Evolutionary conservation across 805 yeast genomes (phyloP).

Genomic region (Zygoascus biomembranicola): DNA sequence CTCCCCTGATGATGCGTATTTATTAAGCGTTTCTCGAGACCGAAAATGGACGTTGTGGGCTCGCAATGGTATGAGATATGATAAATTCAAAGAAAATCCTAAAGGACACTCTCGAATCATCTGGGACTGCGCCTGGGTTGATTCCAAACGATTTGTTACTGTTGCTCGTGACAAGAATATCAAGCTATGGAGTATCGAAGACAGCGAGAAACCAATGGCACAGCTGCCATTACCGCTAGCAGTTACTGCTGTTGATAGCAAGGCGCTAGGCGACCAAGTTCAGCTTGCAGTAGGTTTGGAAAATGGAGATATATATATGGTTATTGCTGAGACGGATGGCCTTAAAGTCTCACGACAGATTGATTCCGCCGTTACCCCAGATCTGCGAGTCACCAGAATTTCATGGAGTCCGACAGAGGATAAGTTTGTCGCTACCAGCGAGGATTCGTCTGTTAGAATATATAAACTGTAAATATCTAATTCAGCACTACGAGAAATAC

Average conservation of each 20-base stretch:
- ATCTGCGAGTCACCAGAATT: constrained; percentile 52
- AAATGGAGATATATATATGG: constrained; percentile 49
- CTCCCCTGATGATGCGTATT: constrained; percentile 54
- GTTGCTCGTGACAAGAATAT: constrained; percentile 80
- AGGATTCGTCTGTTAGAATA: constrained; percentile 54
- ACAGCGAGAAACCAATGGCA: constrained; percentile 28
- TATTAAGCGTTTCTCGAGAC: constrained; percentile 82
- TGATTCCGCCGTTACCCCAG: constrained; percentile 42
- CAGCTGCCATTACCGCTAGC: constrained; percentile 44
- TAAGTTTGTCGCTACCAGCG: constrained; percentile 53
- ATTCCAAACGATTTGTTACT: constrained; percentile 49
- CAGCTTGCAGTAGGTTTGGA: constrained; percentile 62
- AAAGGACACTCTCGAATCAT: constrained; percentile 88
- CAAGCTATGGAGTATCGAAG: constrained; percentile 55
- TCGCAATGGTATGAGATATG: constrained; percentile 26
- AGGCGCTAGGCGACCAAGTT: constrained; percentile 20
- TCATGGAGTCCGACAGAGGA: constrained; percentile 39
- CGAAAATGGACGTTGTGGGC: constrained; percentile 76
- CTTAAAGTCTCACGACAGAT: constrained; percentile 30
- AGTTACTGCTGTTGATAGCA: constrained; percentile 57
- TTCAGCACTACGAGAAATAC: too few relatives aligned
- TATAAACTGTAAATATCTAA: not conserved
- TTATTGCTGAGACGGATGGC: constrained; percentile 26
- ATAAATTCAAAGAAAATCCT: constrained; percentile 25
- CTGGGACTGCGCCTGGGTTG: constrained; percentile 90